A percentile compares a stretch with the other conserved stretches of the same genome.
Conservation (phyloP, 2,329 filamentous ascomycete species). For the Lasiodiplodia sp. region DNA sequence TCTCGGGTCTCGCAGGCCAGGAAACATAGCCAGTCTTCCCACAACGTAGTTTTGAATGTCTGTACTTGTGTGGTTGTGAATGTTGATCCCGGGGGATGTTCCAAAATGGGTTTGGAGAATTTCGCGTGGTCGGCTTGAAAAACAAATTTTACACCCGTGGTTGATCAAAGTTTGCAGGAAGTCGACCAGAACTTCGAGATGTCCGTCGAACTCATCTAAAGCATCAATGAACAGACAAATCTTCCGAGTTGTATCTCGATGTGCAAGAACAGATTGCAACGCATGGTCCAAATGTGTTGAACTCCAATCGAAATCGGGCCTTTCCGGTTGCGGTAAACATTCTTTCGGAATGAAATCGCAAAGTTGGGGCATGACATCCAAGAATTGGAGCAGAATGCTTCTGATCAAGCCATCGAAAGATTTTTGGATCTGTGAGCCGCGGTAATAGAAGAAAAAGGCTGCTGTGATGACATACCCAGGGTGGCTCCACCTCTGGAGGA, state of each 20-base stretch:
- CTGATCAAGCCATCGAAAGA: constrained; percentile 51
- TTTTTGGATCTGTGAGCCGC: constrained; percentile 50
- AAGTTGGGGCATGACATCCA: background rate
- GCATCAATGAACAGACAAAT: constrained; percentile 18
- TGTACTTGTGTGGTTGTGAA: constrained; percentile 32
- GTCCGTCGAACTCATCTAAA: constrained; percentile 17
- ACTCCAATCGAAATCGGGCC: background rate
- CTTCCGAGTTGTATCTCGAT: background rate
- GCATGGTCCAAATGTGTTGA: background rate
- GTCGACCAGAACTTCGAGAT: background rate
- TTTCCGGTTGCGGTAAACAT: background rate
- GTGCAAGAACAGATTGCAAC: background rate
- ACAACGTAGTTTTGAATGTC: constrained; percentile 31
- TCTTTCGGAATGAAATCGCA: background rate
- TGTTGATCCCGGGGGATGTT: background rate
- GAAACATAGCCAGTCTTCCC: background rate
- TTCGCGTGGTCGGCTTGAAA: constrained; percentile 33
- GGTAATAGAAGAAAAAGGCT: constrained; percentile 54
- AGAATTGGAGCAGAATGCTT: constrained; percentile 45
- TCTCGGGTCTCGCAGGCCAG: background rate
- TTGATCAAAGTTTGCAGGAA: background rate
- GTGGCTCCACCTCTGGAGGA: constrained; percentile 44
- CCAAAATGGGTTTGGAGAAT: constrained; percentile 32
- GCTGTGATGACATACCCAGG: constrained; percentile 39
- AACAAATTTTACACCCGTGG: background rate